Evolutionary conservation across 148 eudicot species (phyloP), one percentile per base, ranked within the genome.

Genomic region (Rheum nobile): DNA sequence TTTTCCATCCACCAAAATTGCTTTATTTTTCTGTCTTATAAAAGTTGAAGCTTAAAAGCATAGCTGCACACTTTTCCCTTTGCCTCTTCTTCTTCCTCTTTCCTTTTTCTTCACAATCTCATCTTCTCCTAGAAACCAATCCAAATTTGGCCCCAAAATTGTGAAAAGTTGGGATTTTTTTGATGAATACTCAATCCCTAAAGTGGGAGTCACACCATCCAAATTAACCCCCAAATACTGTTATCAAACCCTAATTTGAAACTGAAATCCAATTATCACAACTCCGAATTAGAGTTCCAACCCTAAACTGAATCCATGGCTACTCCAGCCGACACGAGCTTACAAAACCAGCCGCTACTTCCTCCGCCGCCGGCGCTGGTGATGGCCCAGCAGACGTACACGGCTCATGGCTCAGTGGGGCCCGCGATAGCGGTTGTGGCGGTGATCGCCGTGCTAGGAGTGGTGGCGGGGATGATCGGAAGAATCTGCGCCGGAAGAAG

Each of bases 391-490:
- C 84, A 83, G 75, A 75, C 78, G 7, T 35, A 77, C 63, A 71
- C 77, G 11, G 48, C 74, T 6, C 82, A 81, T 61, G 90, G 83
- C 46, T 83, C 88, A 2, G 68, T 85, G 50, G 88, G 90, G 5
- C 83, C 88, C 21, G 82, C 83, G 5, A 80, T 84, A 10, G 88
- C 74, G 0, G 88, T 87, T 8, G 71, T 87, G 31, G 83, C 79
- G 4, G 83, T 78, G 17, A 81, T 87, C 41, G 74, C 83, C 0
- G 54, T 87, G 16, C 28, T 87, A 4, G 86, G 86, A 9, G 77
- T 82, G 0, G 57, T 87, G 12, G 86, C 90, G 1, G 81, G 83
- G 12, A 29, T 85, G 34, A 73, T 84, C 44, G 90, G 90, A 0
- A 70, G 90, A 70, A 35, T 87, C n/a, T 83, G 88, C 55, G 67